Conservation (phyloP, 2,329 filamentous ascomycete species). For the Fusarium multiceps region DNA sequence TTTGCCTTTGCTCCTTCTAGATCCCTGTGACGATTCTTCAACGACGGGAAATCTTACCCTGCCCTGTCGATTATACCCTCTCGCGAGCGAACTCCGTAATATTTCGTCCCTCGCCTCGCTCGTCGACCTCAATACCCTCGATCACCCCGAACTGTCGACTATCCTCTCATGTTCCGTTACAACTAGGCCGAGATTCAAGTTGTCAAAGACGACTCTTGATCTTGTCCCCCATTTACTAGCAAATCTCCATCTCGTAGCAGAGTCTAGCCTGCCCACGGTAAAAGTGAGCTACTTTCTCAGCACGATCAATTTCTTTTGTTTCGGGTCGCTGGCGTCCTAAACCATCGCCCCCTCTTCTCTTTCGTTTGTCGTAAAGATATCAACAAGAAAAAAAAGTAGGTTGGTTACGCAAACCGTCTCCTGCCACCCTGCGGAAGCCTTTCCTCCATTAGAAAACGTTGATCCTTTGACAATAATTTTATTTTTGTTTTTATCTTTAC, state of each 20-base stretch:
- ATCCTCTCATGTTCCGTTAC: constrained; percentile 50
- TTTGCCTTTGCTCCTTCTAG: constrained; percentile 45
- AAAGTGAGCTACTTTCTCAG: constrained; percentile 57
- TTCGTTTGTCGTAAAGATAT: constrained; percentile 42
- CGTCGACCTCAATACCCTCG: constrained; percentile 32
- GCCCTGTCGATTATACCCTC: constrained; percentile 31
- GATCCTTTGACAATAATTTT: neutral
- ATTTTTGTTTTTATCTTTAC: neutral
- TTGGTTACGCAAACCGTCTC: constrained; percentile 19
- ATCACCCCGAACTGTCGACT: constrained; percentile 35
- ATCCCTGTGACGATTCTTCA: constrained; percentile 41
- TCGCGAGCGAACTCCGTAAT: constrained; percentile 46
- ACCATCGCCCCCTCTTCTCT: constrained; percentile 51
- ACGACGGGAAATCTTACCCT: constrained; percentile 42
- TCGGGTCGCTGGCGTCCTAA: constrained; percentile 69
- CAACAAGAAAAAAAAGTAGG: constrained; percentile 44
- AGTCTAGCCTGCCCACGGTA: constrained; percentile 56
- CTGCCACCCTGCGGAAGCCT: constrained; percentile 5
- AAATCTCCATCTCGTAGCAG: constrained; percentile 37
- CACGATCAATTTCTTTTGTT: constrained; percentile 55
- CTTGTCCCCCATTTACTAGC: constrained; percentile 38
- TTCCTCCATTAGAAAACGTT: neutral
- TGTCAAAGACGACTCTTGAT: constrained; percentile 50
- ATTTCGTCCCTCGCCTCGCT: constrained; percentile 35
- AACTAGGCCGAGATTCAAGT: constrained; percentile 48